Conservation (phyloP, 1,139 yeast genomes). For the Pichia sorboxylosa region DNA sequence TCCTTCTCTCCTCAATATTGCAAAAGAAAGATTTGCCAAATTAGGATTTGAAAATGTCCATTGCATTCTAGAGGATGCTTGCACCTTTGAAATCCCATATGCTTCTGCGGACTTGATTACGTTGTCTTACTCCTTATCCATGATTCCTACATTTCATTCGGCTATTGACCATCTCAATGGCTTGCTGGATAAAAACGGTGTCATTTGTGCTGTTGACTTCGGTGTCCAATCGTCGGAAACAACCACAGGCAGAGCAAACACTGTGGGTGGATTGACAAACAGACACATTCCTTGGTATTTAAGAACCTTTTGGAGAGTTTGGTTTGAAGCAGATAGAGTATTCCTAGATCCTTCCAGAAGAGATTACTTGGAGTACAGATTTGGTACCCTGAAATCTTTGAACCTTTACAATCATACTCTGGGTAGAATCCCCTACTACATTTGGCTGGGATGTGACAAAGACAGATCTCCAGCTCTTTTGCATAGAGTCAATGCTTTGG, state of each 20-base stretch:
- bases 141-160: constrained; percentile 76
- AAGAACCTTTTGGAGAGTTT: constrained; percentile 73
- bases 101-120: constrained; percentile 54
- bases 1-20: constrained; percentile 65
- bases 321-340: constrained; percentile 82
- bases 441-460: constrained; percentile 75
- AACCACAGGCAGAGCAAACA: constrained; percentile 57
- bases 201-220: constrained; percentile 67
- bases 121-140: constrained; percentile 67
- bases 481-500: constrained; percentile 57
- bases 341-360: constrained; percentile 71
- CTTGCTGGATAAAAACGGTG: constrained; percentile 40
- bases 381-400: constrained; percentile 67
- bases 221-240: constrained; percentile 64
- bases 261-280: constrained; percentile 60
- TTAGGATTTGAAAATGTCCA: constrained; percentile 56
- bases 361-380: constrained; percentile 69
- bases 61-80: constrained; percentile 65
- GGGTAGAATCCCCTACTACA: constrained; percentile 70
- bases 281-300: constrained; percentile 68
- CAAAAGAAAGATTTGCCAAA: constrained; percentile 43
- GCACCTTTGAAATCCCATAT: constrained; percentile 43
- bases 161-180: constrained; percentile 60
- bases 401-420: constrained; percentile 51
- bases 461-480: constrained; percentile 47